Evolutionary conservation across 768 basidiomycete genomes (phyloP).

Genomic region (Artomyces pyxidatus): DNA sequence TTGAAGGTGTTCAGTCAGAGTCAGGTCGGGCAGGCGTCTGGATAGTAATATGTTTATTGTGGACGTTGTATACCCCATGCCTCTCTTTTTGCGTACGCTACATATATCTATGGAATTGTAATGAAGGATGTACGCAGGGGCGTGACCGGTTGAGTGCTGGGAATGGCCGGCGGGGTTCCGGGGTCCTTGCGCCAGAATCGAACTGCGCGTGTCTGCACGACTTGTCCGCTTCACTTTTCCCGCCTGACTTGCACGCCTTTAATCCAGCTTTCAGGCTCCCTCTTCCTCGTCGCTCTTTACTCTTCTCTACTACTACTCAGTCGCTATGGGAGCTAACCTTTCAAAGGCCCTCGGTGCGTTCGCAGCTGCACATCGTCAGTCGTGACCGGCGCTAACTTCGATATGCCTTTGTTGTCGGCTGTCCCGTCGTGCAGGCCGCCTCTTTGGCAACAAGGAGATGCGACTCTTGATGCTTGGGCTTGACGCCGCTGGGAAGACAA

Average conservation of each 20-base stretch:
- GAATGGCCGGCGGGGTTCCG: too few relatives aligned
- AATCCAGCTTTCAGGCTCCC: conserved; percentile 9
- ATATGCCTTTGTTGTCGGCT: conserved; percentile 1
- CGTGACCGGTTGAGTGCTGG: too few relatives aligned
- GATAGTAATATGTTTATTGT: too few relatives aligned
- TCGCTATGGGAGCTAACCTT: conserved; percentile 76
- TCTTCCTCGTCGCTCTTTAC: conserved; percentile 58
- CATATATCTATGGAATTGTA: too few relatives aligned
- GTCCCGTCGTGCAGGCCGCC: conserved; percentile 52
- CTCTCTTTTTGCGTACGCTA: too few relatives aligned
- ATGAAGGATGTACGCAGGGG: too few relatives aligned
- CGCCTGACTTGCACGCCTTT: not conserved
- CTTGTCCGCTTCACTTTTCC: conserved; percentile 2
- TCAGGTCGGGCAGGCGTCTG: conserved; percentile 20
- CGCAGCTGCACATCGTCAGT: not conserved
- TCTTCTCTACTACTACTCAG: conserved; percentile 23
- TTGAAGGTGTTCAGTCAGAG: conserved; percentile 77
- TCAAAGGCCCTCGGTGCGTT: conserved; percentile 72
- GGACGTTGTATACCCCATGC: too few relatives aligned
- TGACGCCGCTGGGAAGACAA: conserved; percentile 98
- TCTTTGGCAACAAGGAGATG: conserved; percentile 99
- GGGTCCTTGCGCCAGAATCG: too few relatives aligned
- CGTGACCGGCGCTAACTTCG: conserved; percentile 2
- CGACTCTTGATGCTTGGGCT: conserved; percentile 92
- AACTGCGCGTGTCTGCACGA: too few relatives aligned